phyloP scores from a whole-genome alignment of 257 asterid species.

The Verbascum thapsus region DNA sequence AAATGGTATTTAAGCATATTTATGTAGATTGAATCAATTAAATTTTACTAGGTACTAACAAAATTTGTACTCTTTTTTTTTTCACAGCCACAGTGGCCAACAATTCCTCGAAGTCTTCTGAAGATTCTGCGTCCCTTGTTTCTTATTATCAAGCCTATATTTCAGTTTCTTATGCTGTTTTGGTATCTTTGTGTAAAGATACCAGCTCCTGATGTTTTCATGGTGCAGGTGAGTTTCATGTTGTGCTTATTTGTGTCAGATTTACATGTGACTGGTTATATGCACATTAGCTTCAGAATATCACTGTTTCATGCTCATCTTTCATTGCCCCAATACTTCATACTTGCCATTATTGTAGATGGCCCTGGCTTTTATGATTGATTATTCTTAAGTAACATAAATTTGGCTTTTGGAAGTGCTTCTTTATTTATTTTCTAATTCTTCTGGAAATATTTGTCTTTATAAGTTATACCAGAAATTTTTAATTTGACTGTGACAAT shows the following conservation, averaged over 20 bases:
- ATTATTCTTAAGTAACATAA: constrained; percentile 17
- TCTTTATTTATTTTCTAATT: background rate
- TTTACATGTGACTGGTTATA: constrained; percentile 18
- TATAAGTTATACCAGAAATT: background rate
- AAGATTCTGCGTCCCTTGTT: constrained; percentile 74
- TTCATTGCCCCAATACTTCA: background rate
- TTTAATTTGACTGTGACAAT: background rate
- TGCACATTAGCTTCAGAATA: constrained; percentile 3
- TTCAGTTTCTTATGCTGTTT: constrained; percentile 83
- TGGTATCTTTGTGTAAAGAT: constrained; percentile 88
- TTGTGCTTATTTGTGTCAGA: constrained; percentile 8
- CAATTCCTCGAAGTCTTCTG: constrained; percentile 61
- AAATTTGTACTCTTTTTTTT: constrained; percentile 22
- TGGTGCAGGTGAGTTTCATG: constrained; percentile 79
- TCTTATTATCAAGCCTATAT: constrained; percentile 72
- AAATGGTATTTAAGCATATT: constrained; percentile 59
- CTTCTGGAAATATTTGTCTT: background rate
- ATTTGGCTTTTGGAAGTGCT: constrained; percentile 10
- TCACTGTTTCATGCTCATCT: constrained; percentile 16
- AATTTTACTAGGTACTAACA: constrained; percentile 28
- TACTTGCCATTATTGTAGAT: constrained; percentile 9
- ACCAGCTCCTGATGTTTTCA: constrained; percentile 85
- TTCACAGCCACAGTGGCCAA: constrained; percentile 78
- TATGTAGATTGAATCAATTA: constrained; percentile 24
- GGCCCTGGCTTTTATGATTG: constrained; percentile 15